These are phyloP conservation scores for Chenopodium album DNA, from an alignment of 148 eudicot species.

Conservation along the genomic window DNA sequence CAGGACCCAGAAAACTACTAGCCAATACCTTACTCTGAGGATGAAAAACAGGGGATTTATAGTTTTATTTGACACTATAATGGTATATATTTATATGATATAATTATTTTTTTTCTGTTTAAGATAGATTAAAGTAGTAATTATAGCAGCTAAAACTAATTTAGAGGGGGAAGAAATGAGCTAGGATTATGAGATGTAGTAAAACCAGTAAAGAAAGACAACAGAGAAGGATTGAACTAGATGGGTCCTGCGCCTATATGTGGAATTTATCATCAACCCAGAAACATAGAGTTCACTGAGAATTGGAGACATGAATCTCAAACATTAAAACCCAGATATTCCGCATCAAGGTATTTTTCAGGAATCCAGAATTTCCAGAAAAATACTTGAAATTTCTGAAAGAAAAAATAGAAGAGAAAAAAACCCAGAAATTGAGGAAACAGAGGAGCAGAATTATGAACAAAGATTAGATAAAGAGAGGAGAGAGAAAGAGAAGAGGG, in stretches of 20 bases:
- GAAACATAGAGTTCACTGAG: slow-evolving; percentile 78
- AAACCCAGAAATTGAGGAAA: not conserved
- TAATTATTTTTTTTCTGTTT: not conserved
- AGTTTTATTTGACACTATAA: slow-evolving; percentile 12
- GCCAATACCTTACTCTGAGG: slow-evolving; percentile 12
- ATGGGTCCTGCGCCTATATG: slow-evolving; percentile 84
- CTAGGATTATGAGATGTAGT: slow-evolving; percentile 62
- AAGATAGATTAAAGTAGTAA: not conserved
- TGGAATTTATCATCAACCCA: slow-evolving; percentile 88
- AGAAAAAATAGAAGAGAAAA: not conserved
- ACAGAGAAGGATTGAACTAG: slow-evolving; percentile 95
- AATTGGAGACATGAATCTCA: slow-evolving; percentile 87
- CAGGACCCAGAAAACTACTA: slow-evolving; percentile 34
- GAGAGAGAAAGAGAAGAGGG: slow-evolving; percentile 13
- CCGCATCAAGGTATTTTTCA: slow-evolving; percentile 46
- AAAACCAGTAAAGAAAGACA: slow-evolving; percentile 93
- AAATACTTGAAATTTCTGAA: not conserved
- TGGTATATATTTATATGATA: slow-evolving; percentile 1
- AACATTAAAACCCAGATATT: slow-evolving; percentile 57
- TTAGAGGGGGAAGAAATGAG: not conserved
- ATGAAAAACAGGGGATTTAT: slow-evolving; percentile 8
- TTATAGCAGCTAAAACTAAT: slow-evolving; percentile 8
- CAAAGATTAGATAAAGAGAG: not conserved
- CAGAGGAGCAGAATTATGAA: not conserved
- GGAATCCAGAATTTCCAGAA: not conserved